Evolutionary conservation across 1,139 yeast genomes (phyloP), one percentile per base, ranked within the genome.

Genomic region (Suhomyces bolitotheri): DNA sequence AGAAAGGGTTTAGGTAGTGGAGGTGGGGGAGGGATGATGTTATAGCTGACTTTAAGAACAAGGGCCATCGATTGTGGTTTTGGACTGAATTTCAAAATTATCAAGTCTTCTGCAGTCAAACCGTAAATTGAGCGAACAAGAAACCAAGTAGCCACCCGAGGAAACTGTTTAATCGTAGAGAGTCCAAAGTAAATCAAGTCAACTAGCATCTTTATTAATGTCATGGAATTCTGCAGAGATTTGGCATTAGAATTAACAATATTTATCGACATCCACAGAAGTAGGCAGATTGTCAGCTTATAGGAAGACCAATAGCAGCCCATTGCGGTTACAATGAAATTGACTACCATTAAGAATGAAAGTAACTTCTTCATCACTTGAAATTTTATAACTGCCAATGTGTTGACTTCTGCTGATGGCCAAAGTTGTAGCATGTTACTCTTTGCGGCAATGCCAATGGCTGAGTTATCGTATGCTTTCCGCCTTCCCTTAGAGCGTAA

Each of bases 1-100:
- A 72, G 49, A 40, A 57, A 71, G 0, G 76, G 75, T 28, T 55
- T 58, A 2, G 78, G 78, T 7, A 68, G 43, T 7, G 57, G 62
- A 12, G 30, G 34, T 4, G 44, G 46, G 12, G 30, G 36, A 7
- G 38, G 22, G 5, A 38, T 15, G 6, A 22, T 6, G 16, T 31
- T 35, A 9, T 16, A 22, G 11, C 29, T 29, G 5, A 34, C 9
- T 8, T 26, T 16, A 8, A 40, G 26, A 5, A 44, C 16, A 3
- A 44, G 22, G 4, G 38, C 17, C 2, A 33, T 17, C 4, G 32
- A 29, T 6, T 11, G 29, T 16, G 9, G 26, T 17, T 16, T 12
- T 22, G 3, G n/a, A 17, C 7, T 26, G 29, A 4, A 38, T 19
- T 12, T 8, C 5, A 17, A 6, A 7, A 6, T 17, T 4, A 16